Percentiles rank a stretch among this genome's conserved stretches.
Conservation (phyloP, 257 asterid species). For the Nicotiana knightiana region DNA sequence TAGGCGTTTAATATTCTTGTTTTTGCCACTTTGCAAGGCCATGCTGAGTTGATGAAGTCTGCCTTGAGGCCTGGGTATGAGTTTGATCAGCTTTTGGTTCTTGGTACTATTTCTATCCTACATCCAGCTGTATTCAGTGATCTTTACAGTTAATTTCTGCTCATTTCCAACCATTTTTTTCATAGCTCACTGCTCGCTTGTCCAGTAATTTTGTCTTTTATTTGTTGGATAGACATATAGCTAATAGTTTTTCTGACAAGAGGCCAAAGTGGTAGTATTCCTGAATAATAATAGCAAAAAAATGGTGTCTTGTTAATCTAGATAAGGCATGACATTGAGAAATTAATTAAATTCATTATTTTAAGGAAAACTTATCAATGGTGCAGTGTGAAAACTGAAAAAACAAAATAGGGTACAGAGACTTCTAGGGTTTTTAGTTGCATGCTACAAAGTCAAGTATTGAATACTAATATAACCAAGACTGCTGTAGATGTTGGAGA, state of each 20-base stretch:
- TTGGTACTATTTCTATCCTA: slow-evolving; percentile 46
- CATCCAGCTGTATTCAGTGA: not conserved
- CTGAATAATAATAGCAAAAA: not conserved
- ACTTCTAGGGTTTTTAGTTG: not conserved
- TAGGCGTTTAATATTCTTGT: slow-evolving; percentile 10
- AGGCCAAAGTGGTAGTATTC: not conserved
- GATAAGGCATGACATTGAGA: not conserved
- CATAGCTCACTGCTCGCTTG: not conserved
- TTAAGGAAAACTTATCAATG: not conserved
- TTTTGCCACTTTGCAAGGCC: slow-evolving; percentile 45
- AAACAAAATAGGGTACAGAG: not conserved
- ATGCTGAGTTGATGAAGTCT: slow-evolving; percentile 54
- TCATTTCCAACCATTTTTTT: not conserved
- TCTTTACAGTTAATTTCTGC: not conserved
- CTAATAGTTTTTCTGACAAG: not conserved
- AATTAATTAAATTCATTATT: not conserved
- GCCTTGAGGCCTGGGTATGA: slow-evolving; percentile 71
- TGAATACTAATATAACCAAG: not conserved
- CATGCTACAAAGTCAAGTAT: not conserved
- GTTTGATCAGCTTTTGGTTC: slow-evolving; percentile 83
- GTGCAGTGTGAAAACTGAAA: not conserved
- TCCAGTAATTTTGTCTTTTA: slow-evolving; percentile 7
- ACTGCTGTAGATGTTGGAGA: not conserved
- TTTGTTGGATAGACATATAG: not conserved
- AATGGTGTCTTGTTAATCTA: not conserved